A percentile compares a stretch with the other conserved stretches of the same genome.
Evolutionary conservation across 495 filamentous ascomycete species (phyloP).

Genomic region (Neurospora sp.): DNA sequence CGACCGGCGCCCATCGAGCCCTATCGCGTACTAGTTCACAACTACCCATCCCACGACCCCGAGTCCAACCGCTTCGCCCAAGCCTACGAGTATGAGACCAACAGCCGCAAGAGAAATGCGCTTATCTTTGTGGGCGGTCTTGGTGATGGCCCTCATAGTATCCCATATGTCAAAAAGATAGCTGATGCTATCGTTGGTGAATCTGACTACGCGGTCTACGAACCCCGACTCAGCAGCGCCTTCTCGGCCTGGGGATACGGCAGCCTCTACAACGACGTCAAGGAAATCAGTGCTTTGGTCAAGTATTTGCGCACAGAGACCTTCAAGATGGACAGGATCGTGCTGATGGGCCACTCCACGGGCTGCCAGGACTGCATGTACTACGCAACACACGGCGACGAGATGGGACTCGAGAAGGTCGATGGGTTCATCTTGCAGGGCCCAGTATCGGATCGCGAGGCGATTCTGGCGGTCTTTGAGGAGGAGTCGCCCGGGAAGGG

Average conservation of each 20-base stretch:
- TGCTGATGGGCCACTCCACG: slow-evolving; percentile 76
- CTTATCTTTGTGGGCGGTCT: slow-evolving; percentile 81
- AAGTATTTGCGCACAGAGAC: slow-evolving; percentile 45
- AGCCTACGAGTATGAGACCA: not conserved
- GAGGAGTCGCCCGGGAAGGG: slow-evolving; percentile 13
- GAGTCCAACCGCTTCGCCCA: not conserved
- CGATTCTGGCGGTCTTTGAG: slow-evolving; percentile 31
- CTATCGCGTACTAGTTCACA: not conserved
- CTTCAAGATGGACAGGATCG: slow-evolving; percentile 47
- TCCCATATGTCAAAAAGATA: slow-evolving; percentile 55
- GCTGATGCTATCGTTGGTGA: slow-evolving; percentile 37
- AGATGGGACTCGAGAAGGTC: slow-evolving; percentile 34
- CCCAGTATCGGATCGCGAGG: slow-evolving; percentile 69
- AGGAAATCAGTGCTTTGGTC: slow-evolving; percentile 65
- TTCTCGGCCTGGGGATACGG: slow-evolving; percentile 66
- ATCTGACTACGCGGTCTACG: slow-evolving; percentile 29
- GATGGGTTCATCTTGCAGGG: slow-evolving; percentile 82
- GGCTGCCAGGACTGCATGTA: slow-evolving; percentile 80
- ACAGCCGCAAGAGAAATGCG: slow-evolving; percentile 38
- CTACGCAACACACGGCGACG: slow-evolving; percentile 30
- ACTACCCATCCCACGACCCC: not conserved
- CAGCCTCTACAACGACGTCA: slow-evolving; percentile 57
- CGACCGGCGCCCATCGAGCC: not conserved
- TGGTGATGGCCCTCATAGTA: slow-evolving; percentile 64
- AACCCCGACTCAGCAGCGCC: slow-evolving; percentile 36